phyloP scores from a whole-genome alignment of 768 basidiomycete genomes.

The Lactarius indigo region DNA sequence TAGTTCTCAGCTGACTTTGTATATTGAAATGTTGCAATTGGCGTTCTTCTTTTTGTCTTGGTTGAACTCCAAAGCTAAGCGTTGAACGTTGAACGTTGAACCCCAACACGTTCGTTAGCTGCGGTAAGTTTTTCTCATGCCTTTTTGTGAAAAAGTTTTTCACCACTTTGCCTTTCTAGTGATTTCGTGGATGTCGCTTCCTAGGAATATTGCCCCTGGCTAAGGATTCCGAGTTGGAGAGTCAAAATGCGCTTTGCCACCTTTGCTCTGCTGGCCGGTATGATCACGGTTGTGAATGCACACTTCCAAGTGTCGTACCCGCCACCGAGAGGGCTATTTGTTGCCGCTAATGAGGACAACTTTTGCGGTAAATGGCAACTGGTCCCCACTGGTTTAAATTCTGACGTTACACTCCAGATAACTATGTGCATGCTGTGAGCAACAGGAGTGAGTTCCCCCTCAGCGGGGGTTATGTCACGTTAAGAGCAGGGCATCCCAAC shows the following conservation, averaged over 20 bases:
- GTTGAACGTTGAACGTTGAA: too few relatives aligned
- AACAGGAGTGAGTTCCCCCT: conserved; percentile 72
- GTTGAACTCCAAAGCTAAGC: too few relatives aligned
- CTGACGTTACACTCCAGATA: conserved; percentile 44
- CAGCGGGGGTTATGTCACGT: conserved; percentile 51
- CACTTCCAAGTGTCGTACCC: conserved; percentile 85
- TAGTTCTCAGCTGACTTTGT: conserved; percentile 6
- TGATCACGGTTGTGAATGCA: conserved; percentile 48
- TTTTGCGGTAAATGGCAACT: conserved; percentile 58
- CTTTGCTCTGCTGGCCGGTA: conserved; percentile 36
- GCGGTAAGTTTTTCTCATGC: too few relatives aligned
- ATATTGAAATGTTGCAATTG: not conserved
- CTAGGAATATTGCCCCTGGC: not conserved
- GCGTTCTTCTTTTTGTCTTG: not conserved
- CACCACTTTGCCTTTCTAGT: not conserved
- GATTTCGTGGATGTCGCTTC: not conserved
- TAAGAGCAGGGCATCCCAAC: conserved; percentile 61
- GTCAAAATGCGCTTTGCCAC: conserved; percentile 36
- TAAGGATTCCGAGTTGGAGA: not conserved
- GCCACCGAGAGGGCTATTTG: conserved; percentile 64
- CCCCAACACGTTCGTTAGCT: too few relatives aligned
- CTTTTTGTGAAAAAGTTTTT: conserved; percentile 19
- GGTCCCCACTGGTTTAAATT: not conserved
- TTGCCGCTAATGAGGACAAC: conserved; percentile 49
- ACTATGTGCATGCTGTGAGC: conserved; percentile 48